Evolutionary conservation across 2,329 filamentous ascomycete species (phyloP).

Genomic region (Ophiostoma sp.): DNA sequence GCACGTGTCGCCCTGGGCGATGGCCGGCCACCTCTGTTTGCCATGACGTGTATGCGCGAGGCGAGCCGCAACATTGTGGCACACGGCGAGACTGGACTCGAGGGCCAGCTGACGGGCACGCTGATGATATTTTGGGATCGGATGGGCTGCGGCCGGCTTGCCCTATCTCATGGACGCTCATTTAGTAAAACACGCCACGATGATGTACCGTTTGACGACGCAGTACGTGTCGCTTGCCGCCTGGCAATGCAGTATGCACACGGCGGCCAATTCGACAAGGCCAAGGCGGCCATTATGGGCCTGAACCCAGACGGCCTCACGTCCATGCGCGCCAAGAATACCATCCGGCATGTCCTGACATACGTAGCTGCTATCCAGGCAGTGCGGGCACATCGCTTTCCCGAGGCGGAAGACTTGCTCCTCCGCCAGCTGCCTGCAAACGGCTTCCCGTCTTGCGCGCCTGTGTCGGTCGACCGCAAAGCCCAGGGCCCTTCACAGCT

Average conservation of each 20-base stretch:
- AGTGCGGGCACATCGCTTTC: constrained; percentile 22
- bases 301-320: constrained; percentile 27
- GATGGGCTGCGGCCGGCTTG: constrained; percentile 56
- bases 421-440: constrained; percentile 22
- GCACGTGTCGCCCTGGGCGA: constrained; percentile 25
- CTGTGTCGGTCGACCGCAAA: neutral
- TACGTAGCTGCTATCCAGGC: constrained; percentile 24
- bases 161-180: constrained; percentile 61
- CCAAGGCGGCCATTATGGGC: constrained; percentile 47
- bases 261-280: constrained; percentile 65
- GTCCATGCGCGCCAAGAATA: constrained; percentile 22
- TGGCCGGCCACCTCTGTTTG: constrained; percentile 23
- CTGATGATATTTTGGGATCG: constrained; percentile 68
- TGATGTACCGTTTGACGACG: constrained; percentile 63
- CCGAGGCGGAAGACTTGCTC: constrained; percentile 26
- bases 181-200: constrained; percentile 68
- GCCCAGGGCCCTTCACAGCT: constrained; percentile 37
- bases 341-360: constrained; percentile 22
- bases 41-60: constrained; percentile 23
- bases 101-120: constrained; percentile 24
- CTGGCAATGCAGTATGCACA: constrained; percentile 62
- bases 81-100: constrained; percentile 21
- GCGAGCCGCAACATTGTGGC: constrained; percentile 20
- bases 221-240: constrained; percentile 67
- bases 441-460: constrained; percentile 22